A percentile compares a stretch with the other conserved stretches of the same genome.
These are phyloP conservation scores for Tulasnella sp. DNA, from an alignment of 768 basidiomycete genomes.

Conservation along the genomic window DNA sequence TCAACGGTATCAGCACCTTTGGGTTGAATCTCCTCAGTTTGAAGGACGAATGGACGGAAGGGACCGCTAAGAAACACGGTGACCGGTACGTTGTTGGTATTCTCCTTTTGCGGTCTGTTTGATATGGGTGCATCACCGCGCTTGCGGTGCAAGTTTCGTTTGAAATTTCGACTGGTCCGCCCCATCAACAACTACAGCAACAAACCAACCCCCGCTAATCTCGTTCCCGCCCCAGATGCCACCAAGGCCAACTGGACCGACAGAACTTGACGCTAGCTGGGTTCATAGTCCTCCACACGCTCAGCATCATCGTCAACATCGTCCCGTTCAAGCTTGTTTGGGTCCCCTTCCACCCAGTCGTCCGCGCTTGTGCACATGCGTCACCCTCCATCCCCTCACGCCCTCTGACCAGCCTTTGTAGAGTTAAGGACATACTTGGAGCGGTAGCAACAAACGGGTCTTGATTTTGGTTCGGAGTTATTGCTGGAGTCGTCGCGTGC, in stretches of 20 bases:
- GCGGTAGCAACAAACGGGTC: conserved; percentile 44
- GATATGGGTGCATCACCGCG: too few relatives aligned
- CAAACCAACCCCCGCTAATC: not conserved
- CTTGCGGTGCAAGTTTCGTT: too few relatives aligned
- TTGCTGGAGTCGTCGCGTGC: too few relatives aligned
- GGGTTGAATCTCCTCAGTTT: too few relatives aligned
- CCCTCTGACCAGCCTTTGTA: conserved; percentile 67
- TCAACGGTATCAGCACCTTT: too few relatives aligned
- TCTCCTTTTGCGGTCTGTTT: too few relatives aligned
- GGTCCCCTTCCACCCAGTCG: conserved; percentile 96
- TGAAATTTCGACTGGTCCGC: too few relatives aligned
- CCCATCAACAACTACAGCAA: not conserved
- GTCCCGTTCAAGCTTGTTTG: conserved; percentile 79
- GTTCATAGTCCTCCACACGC: conserved; percentile 86
- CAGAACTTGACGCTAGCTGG: conserved; percentile 63
- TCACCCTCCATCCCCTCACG: conserved; percentile 69
- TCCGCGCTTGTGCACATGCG: conserved; percentile 89
- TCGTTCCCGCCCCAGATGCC: conserved; percentile 42
- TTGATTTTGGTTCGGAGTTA: too few relatives aligned
- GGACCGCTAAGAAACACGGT: too few relatives aligned
- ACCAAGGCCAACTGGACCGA: conserved; percentile 46
- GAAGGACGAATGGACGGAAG: too few relatives aligned
- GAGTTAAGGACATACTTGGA: not conserved
- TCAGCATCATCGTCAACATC: conserved; percentile 95
- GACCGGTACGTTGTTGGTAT: too few relatives aligned